Percentiles rank a stretch among this genome's conserved stretches.
These are phyloP conservation scores for Puccinia coronata DNA, from an alignment of 1,284 basidiomycete genomes.

Conservation along the genomic window DNA sequence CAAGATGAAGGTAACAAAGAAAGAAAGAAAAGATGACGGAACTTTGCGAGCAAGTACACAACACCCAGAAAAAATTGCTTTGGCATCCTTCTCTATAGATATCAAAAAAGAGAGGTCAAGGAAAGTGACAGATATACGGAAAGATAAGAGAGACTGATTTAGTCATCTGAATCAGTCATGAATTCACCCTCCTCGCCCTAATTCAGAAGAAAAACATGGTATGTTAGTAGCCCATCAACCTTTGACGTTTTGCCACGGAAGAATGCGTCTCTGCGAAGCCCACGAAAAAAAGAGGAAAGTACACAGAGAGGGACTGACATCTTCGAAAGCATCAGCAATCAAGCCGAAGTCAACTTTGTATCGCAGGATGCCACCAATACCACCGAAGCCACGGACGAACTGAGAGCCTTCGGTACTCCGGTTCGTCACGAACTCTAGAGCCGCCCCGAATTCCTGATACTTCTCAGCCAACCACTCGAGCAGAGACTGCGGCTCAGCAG, in stretches of 20 bases:
- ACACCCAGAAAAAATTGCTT: not conserved
- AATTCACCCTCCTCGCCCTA: slow-evolving; percentile 50
- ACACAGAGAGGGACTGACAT: slow-evolving; percentile 45
- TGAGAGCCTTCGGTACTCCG: slow-evolving; percentile 94
- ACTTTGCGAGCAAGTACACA: not conserved
- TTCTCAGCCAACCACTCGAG: slow-evolving; percentile 99
- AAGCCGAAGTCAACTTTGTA: slow-evolving; percentile 94
- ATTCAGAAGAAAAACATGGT: not conserved
- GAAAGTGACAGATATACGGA: slow-evolving; percentile 1
- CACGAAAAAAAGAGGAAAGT: not conserved
- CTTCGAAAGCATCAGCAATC: slow-evolving; percentile 56
- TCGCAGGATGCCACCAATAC: slow-evolving; percentile 88
- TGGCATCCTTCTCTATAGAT: not conserved
- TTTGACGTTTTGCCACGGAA: not conserved
- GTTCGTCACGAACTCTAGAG: slow-evolving; percentile 70
- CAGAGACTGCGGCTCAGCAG: slow-evolving; percentile 73
- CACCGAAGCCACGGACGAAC: slow-evolving; percentile 98
- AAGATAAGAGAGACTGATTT: not conserved
- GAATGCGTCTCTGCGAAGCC: not conserved
- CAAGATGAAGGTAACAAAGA: not conserved
- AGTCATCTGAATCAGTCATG: slow-evolving; percentile 50
- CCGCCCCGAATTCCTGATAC: slow-evolving; percentile 95
- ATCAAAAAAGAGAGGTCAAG: not conserved
- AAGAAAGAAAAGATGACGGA: not conserved
- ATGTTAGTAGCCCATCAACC: not conserved